phyloP scores from a whole-genome alignment of 441 rosid genomes.

The Populus hybrid region DNA sequence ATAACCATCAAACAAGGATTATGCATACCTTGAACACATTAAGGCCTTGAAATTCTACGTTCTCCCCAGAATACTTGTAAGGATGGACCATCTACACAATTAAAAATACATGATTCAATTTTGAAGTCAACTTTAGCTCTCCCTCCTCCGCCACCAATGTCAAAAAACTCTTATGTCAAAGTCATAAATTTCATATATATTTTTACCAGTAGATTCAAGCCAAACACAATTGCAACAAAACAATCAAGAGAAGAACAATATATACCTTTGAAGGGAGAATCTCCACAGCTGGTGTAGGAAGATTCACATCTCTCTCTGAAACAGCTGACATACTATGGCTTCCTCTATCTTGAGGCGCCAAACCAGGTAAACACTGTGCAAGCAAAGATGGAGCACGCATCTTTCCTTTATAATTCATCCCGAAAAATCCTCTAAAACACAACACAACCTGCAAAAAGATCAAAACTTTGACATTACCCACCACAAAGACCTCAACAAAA shows the following conservation, averaged over 20 bases:
- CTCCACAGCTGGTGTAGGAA: slow-evolving; percentile 84
- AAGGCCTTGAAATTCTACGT: slow-evolving; percentile 60
- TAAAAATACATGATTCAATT: background rate
- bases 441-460: slow-evolving; percentile 28
- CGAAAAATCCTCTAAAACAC: slow-evolving; percentile 15
- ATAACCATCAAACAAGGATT: slow-evolving; percentile 2
- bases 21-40: slow-evolving; percentile 62
- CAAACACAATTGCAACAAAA: background rate
- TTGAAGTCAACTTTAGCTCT: background rate
- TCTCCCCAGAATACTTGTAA: slow-evolving; percentile 73
- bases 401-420: slow-evolving; percentile 13
- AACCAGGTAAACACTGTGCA: slow-evolving; percentile 87
- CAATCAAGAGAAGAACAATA: slow-evolving; percentile 8
- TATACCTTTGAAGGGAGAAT: slow-evolving; percentile 84
- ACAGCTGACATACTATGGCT: slow-evolving; percentile 49
- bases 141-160: background rate
- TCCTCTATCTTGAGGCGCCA: slow-evolving; percentile 67
- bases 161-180: background rate
- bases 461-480: slow-evolving; percentile 14
- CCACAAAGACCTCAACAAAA: background rate
- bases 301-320: slow-evolving; percentile 63
- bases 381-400: slow-evolving; percentile 92
- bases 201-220: background rate
- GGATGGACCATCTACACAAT: slow-evolving; percentile 54
- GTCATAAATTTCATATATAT: background rate